Conservation (phyloP, 2,329 filamentous ascomycete species). For the Bipolaris victoriae region DNA sequence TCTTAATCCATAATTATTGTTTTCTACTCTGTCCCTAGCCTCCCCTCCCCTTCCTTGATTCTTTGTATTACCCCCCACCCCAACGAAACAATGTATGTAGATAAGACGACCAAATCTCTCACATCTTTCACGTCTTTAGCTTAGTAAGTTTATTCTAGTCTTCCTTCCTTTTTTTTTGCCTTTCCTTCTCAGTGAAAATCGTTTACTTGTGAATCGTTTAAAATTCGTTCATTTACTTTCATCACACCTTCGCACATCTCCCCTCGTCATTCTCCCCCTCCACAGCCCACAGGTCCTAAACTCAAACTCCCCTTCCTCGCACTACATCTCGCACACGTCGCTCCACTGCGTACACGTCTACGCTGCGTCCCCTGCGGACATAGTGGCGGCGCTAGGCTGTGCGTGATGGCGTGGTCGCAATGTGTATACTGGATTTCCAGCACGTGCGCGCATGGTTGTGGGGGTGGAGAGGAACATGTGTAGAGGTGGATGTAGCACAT, state of each 20-base stretch:
- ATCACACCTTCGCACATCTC: not conserved
- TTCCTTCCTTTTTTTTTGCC: no score
- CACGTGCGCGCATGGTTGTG: constrained; percentile 18
- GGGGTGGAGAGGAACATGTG: constrained; percentile 16
- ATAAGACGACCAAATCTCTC: no score
- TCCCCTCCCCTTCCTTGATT: not conserved
- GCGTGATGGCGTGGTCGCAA: constrained; percentile 30
- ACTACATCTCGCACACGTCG: constrained; percentile 20
- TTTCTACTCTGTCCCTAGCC: no score
- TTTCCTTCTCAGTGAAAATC: not conserved
- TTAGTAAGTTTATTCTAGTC: not conserved
- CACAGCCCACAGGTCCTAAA: not conserved
- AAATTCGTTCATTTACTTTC: not conserved
- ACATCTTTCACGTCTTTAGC: not conserved
- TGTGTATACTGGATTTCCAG: constrained; percentile 23
- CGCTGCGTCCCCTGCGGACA: constrained; percentile 39
- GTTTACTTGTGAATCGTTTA: not conserved
- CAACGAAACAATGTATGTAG: not conserved
- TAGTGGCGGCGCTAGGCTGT: constrained; percentile 22
- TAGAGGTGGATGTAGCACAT: constrained; percentile 40
- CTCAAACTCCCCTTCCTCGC: constrained; percentile 28
- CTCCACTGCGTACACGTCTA: not conserved
- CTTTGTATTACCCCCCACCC: not conserved
- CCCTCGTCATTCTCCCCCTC: not conserved
- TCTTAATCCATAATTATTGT: no score